These are phyloP conservation scores for Aspergillus wentii DNA, from an alignment of 495 filamentous ascomycete species.

Conservation along the genomic window DNA sequence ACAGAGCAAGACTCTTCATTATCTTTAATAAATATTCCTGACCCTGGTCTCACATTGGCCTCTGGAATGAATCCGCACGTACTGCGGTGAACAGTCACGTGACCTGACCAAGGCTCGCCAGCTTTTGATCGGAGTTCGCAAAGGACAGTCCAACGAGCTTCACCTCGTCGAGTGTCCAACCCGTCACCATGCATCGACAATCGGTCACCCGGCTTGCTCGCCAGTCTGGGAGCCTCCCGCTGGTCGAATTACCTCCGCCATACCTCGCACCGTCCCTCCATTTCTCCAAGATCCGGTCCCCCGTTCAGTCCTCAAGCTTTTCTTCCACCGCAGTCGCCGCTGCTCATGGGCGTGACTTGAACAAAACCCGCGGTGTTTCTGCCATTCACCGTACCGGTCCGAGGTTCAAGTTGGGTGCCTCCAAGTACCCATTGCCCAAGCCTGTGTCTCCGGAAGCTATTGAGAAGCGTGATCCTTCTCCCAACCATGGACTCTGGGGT, in stretches of 20 bases:
- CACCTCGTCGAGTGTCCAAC: no score
- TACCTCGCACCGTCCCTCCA: constrained; percentile 43
- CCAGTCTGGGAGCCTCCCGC: constrained; percentile 23
- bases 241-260: constrained; percentile 37
- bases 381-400: constrained; percentile 73
- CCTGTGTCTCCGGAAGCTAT: constrained; percentile 53
- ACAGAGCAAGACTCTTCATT: no score
- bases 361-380: constrained; percentile 67
- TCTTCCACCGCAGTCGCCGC: constrained; percentile 36
- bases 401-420: constrained; percentile 61
- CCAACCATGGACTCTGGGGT: constrained; percentile 84
- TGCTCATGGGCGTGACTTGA: constrained; percentile 36
- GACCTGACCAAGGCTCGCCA: constrained; percentile 14
- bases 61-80: no score
- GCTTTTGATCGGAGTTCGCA: constrained; percentile 9
- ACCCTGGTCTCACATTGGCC: no score
- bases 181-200: constrained; percentile 36
- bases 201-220: constrained; percentile 29
- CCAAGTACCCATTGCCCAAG: constrained; percentile 66
- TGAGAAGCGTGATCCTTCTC: constrained; percentile 41
- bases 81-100: constrained; percentile 7
- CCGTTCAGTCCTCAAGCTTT: constrained; percentile 39
- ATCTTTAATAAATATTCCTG: no score
- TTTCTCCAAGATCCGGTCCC: constrained; percentile 27
- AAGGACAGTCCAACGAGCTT: no score